Conservation (phyloP, 2,329 filamentous ascomycete species). For the Colletotrichum kahawae region DNA sequence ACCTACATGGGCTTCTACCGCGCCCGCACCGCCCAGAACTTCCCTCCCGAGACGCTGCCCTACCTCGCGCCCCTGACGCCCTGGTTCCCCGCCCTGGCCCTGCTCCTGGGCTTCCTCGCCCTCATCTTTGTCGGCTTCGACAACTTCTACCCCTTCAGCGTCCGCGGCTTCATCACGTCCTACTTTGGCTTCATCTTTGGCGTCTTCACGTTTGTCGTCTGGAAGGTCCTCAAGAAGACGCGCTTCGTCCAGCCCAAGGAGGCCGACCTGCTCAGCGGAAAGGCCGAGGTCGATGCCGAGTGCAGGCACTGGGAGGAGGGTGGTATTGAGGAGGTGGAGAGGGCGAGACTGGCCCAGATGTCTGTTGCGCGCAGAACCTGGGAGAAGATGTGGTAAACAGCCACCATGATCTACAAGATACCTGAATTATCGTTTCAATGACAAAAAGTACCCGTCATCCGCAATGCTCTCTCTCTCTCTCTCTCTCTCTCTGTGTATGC, state of each 20-base stretch:
- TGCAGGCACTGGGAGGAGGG: slow-evolving; percentile 49
- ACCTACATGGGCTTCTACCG: slow-evolving; percentile 54
- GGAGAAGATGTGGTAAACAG: slow-evolving; percentile 42
- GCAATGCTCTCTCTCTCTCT: neutral
- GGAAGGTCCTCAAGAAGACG: slow-evolving; percentile 70
- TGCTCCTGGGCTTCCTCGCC: slow-evolving; percentile 50
- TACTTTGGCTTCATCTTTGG: slow-evolving; percentile 62
- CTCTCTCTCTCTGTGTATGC: fast-evolving
- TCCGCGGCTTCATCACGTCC: slow-evolving; percentile 53
- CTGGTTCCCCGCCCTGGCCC: slow-evolving; percentile 54
- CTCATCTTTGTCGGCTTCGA: slow-evolving; percentile 64
- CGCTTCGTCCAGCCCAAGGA: slow-evolving; percentile 59
- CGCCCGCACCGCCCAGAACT: slow-evolving; percentile 57
- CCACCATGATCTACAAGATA: neutral
- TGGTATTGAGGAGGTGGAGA: slow-evolving; percentile 50
- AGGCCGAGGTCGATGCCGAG: slow-evolving; percentile 69
- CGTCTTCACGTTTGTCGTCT: slow-evolving; percentile 63
- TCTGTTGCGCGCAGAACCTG: slow-evolving; percentile 38
- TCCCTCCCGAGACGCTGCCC: slow-evolving; percentile 52
- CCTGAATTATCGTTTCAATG: neutral
- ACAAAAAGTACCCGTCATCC: neutral
- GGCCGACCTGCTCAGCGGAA: slow-evolving; percentile 65
- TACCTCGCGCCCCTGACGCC: slow-evolving; percentile 57
- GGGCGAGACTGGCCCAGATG: slow-evolving; percentile 39
- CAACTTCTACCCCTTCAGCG: slow-evolving; percentile 55